These are phyloP conservation scores for Apiotrichum domesticum DNA, from an alignment of 1,284 basidiomycete species.

Conservation along the genomic window DNA sequence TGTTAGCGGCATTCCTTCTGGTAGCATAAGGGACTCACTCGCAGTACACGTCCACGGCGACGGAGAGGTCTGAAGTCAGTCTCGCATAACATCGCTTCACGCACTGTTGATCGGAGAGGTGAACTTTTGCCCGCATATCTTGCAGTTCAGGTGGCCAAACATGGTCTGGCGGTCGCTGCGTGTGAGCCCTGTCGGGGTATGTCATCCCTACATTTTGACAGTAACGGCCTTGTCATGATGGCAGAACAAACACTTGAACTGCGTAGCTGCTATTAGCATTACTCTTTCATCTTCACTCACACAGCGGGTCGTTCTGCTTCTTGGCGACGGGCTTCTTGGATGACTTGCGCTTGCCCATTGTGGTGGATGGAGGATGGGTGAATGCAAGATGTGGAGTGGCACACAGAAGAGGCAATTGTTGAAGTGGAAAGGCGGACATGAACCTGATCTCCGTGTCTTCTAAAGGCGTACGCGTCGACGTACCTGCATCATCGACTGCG, in stretches of 20 bases:
- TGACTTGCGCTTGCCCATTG: conserved; percentile 46
- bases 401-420: neutral
- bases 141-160: conserved; percentile 38
- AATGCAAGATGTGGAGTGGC: neutral
- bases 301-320: conserved; percentile 31
- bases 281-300: conserved; percentile 14
- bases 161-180: conserved; percentile 37
- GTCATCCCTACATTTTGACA: conserved; percentile 33
- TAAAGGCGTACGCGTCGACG: conserved; percentile 17
- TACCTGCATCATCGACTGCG: neutral
- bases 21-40: conserved; percentile 25
- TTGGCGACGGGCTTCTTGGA: conserved; percentile 38
- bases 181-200: conserved; percentile 1
- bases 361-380: conserved; percentile 1
- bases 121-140: conserved; percentile 40
- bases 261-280: conserved; percentile 25
- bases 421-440: conserved; percentile 18
- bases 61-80: conserved; percentile 34
- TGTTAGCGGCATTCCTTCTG: neutral
- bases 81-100: neutral
- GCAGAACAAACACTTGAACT: conserved; percentile 47
- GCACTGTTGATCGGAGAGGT: conserved; percentile 39
- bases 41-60: conserved; percentile 42
- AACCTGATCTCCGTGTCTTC: conserved; percentile 14
- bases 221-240: conserved; percentile 41